Evolutionary conservation across 306 rosid genomes (phyloP), one percentile per base, ranked within the genome.

Genomic region (Vigna radiata): DNA sequence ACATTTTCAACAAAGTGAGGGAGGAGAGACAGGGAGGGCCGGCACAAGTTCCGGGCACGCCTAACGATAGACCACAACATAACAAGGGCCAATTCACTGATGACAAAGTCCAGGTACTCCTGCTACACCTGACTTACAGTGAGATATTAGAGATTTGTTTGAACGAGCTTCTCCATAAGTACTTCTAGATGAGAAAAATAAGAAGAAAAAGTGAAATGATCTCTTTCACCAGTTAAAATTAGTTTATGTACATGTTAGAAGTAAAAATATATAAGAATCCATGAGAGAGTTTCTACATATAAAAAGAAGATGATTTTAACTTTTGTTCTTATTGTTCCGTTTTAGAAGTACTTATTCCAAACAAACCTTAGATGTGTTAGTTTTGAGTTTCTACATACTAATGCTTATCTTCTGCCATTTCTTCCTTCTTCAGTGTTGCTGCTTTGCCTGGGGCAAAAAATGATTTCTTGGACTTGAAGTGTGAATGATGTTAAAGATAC

Each of bases 1-100:
- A 88, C 77, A 91, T 95, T 53, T 95, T 95, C 85, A 88, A 88
- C 73, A 73, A 87, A 82, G 98, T 92, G 77, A 79, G 91, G 41
- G 90, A 90, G 81, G 96, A 87, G 87, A 85, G 79, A 77, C 92
- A 89, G 8, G 79, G 87, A 0, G 96, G 87, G 1, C 82, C 83
- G 3, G 92, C 86, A 55, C 72, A 85, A 65, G 85, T 55, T 4
- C 82, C 87, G 0, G 91, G 91, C 62, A 86, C 86, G 2, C 88
- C 90, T 25, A 73, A 79, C 7, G 81, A 78, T 77, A 82, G 86
- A 48, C 77, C 89, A 17, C 77, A 75, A 70, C 11, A 37, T 72
- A 3, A 33, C 59, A 55, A 76, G 46, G 86, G 31, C 72, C 89
- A 67, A 76, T 29, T 70, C 75, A 4, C 55, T 9, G 21, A 82